phyloP scores from a whole-genome alignment of 345 rosid species.

The Linum lewisii region DNA sequence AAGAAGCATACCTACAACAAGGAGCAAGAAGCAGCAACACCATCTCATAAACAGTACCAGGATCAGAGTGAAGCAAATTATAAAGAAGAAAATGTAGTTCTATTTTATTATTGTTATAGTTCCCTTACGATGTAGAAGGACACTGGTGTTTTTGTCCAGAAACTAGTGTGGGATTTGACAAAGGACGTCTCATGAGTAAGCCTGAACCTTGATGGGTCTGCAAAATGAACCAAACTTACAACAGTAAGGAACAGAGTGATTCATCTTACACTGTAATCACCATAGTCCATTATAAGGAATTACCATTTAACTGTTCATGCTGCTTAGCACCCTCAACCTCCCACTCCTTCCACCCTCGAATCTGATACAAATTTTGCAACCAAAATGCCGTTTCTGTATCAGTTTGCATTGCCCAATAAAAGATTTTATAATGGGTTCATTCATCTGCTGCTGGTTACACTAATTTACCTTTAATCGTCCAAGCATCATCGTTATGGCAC shows the following conservation, averaged over 20 bases:
- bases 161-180: constrained; percentile 51
- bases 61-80: too few species aligned
- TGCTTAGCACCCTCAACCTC: constrained; percentile 38
- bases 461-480: constrained; percentile 72
- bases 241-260: too few species aligned
- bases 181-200: constrained; percentile 95
- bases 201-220: constrained; percentile 76
- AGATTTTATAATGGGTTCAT: too few species aligned
- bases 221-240: not conserved
- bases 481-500: constrained; percentile 74
- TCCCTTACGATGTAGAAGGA: constrained; percentile 56
- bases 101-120: not conserved
- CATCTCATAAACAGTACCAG: too few species aligned
- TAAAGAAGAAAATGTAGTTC: not conserved
- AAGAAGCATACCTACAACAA: constrained; percentile 63
- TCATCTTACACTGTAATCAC: not conserved
- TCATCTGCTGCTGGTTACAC: not conserved
- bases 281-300: not conserved
- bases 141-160: constrained; percentile 43
- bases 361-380: constrained; percentile 29
- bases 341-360: constrained; percentile 89
- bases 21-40: not conserved
- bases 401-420: too few species aligned
- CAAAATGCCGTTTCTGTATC: too few species aligned
- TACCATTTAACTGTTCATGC: constrained; percentile 36